Evolutionary conservation across 169 alveolate species (phyloP), one percentile per base, ranked within the genome.

Genomic region (Cryptosporidium baileyi): DNA sequence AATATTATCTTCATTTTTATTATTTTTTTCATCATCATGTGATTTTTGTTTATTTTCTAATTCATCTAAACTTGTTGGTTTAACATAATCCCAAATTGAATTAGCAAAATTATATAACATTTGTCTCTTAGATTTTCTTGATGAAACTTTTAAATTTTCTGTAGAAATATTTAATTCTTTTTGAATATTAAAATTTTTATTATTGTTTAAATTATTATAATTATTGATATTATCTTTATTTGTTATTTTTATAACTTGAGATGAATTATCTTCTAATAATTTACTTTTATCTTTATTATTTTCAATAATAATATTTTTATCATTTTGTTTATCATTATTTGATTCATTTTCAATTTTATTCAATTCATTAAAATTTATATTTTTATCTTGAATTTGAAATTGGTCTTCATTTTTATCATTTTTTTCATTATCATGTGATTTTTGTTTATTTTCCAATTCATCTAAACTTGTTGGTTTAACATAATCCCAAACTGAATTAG

Each of bases 71-170:
- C 60, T 41, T 24, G 41, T 47, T 24, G 85, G 85, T 44, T 57
- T 74, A 19, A 74, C 67, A 57, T 74, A 74, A 74, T 74, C 85
- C 85, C 85, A 74, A 54, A 74, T 57, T 4, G 85, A 74, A 34
- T 74, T 74, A 19, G 85, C 85, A 74, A 74, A 57, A n/a, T 15
- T 36, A 17, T 74, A 74, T 9, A 74, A 11, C 22, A 74, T 57
- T 54, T 74, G 74, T 32, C 85, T 74, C 9, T 74, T 74, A 13
- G 85, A 74, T 11, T 54, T 74, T 26, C 74, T 51, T 2, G 15
- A 34, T 1, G 85, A 67, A 2, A 67, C 43, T 11, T 44, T 30
- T 3, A 49, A 47, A 47, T 11, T 47, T 19, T 19, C 15, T 9
- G 15, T 47, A n/a, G 59, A 11, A 4, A 47, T 47, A n/a, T 9